A percentile compares a stretch with the other conserved stretches of the same genome.
phyloP scores from a whole-genome alignment of 2,329 filamentous ascomycete species.

The Monosporascus sp. region DNA sequence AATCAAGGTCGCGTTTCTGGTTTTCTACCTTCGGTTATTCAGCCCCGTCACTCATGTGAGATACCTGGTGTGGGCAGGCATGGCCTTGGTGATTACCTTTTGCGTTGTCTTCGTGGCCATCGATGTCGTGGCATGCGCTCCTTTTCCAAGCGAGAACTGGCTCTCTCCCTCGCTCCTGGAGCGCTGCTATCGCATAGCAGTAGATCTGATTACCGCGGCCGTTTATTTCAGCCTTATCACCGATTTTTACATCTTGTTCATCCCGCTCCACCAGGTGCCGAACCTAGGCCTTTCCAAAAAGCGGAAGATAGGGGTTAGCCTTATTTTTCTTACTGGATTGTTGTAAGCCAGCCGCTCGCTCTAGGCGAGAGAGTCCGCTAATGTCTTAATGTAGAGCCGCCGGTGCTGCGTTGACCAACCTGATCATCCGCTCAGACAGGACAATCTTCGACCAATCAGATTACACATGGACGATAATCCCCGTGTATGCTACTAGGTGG shows the following conservation, averaged over 20 bases:
- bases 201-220: constrained; percentile 7
- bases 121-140: constrained; percentile 9
- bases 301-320: constrained; percentile 10
- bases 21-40: too few species aligned
- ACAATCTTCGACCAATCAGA: constrained; percentile 10
- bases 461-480: constrained; percentile 11
- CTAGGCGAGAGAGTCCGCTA: not conserved
- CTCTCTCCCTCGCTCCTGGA: constrained; percentile 5
- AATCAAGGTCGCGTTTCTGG: too few species aligned
- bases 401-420: constrained; percentile 6
- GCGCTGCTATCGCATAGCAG: constrained; percentile 7
- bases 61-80: too few species aligned
- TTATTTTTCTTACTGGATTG: constrained; percentile 10
- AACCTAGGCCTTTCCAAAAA: constrained; percentile 7
- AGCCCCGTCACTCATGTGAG: too few species aligned
- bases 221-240: constrained; percentile 9
- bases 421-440: constrained; percentile 8
- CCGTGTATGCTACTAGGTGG: constrained; percentile 9
- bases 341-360: constrained; percentile 5
- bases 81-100: too few species aligned
- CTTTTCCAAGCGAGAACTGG: constrained; percentile 7
- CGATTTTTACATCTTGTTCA: constrained; percentile 13
- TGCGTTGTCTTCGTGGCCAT: constrained; percentile 8
- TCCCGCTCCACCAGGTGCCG: constrained; percentile 11
- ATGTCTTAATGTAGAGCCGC: constrained; percentile 4